These are phyloP conservation scores for Botrytis paeoniae DNA, from an alignment of 2,329 filamentous ascomycete species.

Conservation along the genomic window DNA sequence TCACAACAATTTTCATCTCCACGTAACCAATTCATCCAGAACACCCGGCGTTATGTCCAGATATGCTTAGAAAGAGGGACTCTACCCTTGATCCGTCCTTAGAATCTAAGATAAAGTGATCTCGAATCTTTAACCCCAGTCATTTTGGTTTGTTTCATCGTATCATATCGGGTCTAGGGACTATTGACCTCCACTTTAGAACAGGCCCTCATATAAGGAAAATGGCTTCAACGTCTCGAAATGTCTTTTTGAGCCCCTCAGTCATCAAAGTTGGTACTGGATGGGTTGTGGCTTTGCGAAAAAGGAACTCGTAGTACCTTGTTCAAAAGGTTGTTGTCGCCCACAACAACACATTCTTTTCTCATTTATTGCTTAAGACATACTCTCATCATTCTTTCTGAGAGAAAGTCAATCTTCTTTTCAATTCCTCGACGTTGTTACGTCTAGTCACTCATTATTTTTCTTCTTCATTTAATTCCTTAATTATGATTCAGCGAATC, in stretches of 20 bases:
- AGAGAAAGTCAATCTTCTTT: slow-evolving; percentile 15
- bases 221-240: slow-evolving; percentile 4
- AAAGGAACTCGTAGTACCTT: slow-evolving; percentile 3
- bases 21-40: slow-evolving; percentile 17
- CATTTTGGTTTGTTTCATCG: slow-evolving; percentile 2
- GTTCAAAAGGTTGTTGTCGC: slow-evolving; percentile 18
- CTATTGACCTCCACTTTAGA: slow-evolving; percentile 8
- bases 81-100: background rate
- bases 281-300: slow-evolving; percentile 5
- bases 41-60: background rate
- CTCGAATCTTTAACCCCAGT: background rate
- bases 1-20: slow-evolving; percentile 16
- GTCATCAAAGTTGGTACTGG: slow-evolving; percentile 9
- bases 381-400: slow-evolving; percentile 21
- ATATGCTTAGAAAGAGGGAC: background rate
- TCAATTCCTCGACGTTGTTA: slow-evolving; percentile 25
- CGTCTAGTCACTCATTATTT: slow-evolving; percentile 31
- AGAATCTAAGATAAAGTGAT: background rate
- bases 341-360: background rate
- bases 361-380: slow-evolving; percentile 2
- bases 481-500: slow-evolving; percentile 23
- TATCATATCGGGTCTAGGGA: background rate
- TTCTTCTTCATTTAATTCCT: slow-evolving; percentile 22
- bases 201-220: background rate
- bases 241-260: slow-evolving; percentile 1